phyloP scores from a whole-genome alignment of 2,329 filamentous ascomycete genomes.

The Aspergillus fructus region DNA sequence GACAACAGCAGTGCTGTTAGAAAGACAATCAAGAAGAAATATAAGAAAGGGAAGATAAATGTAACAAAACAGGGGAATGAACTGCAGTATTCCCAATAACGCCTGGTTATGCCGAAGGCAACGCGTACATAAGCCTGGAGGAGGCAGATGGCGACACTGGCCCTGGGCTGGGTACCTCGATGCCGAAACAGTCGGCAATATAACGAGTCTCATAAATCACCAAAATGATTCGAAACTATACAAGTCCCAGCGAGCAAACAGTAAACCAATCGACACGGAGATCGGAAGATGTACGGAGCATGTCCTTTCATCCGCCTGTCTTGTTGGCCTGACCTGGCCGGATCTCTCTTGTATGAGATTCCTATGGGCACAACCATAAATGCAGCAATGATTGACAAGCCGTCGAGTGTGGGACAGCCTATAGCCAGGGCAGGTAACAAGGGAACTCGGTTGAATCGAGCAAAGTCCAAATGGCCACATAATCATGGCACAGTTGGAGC shows the following conservation, averaged over 20 bases:
- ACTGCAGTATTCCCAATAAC: slow-evolving; percentile 31
- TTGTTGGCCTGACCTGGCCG: neutral
- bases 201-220: neutral
- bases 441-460: slow-evolving; percentile 15
- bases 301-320: neutral
- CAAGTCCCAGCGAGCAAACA: neutral
- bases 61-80: slow-evolving; percentile 19
- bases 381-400: slow-evolving; percentile 1
- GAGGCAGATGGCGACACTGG: slow-evolving; percentile 11
- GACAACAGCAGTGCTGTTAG: slow-evolving; percentile 14
- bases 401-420: neutral
- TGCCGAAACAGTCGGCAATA: slow-evolving; percentile 3
- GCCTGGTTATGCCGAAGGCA: slow-evolving; percentile 33
- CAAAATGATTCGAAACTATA: too few species aligned
- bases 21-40: slow-evolving; percentile 17
- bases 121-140: slow-evolving; percentile 15
- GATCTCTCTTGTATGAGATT: neutral
- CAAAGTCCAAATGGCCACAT: slow-evolving; percentile 19
- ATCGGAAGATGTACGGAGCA: neutral
- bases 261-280: slow-evolving; percentile 7
- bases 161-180: neutral
- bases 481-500: slow-evolving; percentile 15
- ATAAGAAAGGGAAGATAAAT: slow-evolving; percentile 8
- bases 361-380: neutral
- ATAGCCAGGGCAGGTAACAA: slow-evolving; percentile 4